phyloP scores from a whole-genome alignment of 805 yeast genomes.

The Millerozyma miso region DNA sequence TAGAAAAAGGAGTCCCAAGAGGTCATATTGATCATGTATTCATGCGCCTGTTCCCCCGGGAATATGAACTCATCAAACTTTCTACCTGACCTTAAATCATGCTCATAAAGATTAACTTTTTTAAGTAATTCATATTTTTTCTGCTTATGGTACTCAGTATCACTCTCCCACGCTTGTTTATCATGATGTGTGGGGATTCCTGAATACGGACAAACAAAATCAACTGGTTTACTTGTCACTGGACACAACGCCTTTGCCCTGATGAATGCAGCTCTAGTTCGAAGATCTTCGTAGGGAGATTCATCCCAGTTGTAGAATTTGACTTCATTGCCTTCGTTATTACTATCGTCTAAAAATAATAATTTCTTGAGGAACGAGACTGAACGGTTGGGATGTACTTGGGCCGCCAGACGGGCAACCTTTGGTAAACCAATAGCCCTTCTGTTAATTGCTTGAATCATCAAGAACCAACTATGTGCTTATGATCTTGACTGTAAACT shows the following conservation, averaged over 20 bases:
- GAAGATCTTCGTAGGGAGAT: constrained; percentile 81
- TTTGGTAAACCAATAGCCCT: not conserved
- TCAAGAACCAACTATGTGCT: not conserved
- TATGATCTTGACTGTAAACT: not conserved
- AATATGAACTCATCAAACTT: constrained; percentile 94
- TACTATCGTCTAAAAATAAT: constrained; percentile 27
- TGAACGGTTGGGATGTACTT: not conserved
- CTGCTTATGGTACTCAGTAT: constrained; percentile 63
- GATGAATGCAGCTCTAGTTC: constrained; percentile 89
- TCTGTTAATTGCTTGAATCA: not conserved
- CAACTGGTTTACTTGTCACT: constrained; percentile 73
- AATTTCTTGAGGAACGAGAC: constrained; percentile 37
- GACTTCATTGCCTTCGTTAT: constrained; percentile 22
- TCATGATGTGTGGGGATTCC: constrained; percentile 97
- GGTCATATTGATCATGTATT: constrained; percentile 68
- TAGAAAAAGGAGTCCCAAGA: constrained; percentile 93
- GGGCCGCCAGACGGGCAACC: not conserved
- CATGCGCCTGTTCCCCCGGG: constrained; percentile 75
- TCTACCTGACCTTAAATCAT: constrained; percentile 90
- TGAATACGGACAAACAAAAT: constrained; percentile 85
- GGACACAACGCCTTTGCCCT: constrained; percentile 88
- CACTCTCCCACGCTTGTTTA: constrained; percentile 83
- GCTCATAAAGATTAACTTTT: constrained; percentile 89
- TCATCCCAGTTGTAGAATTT: constrained; percentile 75
- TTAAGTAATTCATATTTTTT: constrained; percentile 70